Conservation (phyloP, 805 yeast genomes). For the Candida incommunis region DNA sequence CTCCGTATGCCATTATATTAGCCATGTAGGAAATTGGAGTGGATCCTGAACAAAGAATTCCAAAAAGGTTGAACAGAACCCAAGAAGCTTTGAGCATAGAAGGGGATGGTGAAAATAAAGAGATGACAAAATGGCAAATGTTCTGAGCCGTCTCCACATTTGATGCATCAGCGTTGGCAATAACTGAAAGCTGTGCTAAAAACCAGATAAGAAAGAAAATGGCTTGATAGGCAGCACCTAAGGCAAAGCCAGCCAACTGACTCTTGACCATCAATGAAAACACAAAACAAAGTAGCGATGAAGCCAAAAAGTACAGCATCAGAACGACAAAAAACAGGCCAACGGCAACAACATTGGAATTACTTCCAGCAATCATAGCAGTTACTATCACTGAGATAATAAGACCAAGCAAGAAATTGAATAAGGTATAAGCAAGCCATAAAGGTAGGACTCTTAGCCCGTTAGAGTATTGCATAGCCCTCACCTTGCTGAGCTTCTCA, state of each 20-base stretch:
- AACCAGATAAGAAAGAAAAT: conserved; percentile 19
- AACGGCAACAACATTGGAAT: conserved; percentile 13
- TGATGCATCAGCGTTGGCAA: conserved; percentile 18
- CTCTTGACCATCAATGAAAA: conserved; percentile 20
- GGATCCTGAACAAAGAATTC: conserved; percentile 15
- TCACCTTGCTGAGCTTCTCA: conserved; percentile 21
- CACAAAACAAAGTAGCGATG: conserved; percentile 16
- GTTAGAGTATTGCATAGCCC: conserved; percentile 25
- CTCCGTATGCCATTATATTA: conserved; percentile 20
- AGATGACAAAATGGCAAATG: conserved; percentile 18
- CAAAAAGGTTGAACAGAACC: conserved; percentile 20
- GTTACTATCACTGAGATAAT: conserved; percentile 14
- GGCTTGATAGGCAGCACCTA: conserved; percentile 21
- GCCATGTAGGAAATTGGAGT: conserved; percentile 16
- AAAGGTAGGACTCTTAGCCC: conserved; percentile 21
- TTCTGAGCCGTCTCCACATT: conserved; percentile 12
- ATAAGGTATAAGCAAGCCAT: conserved; percentile 20
- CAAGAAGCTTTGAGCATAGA: conserved; percentile 18
- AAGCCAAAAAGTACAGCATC: conserved; percentile 19
- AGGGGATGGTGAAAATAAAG: conserved; percentile 18
- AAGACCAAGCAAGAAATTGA: conserved; percentile 13
- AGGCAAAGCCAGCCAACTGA: conserved; percentile 25
- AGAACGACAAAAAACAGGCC: conserved; percentile 21
- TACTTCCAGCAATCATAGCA: conserved; percentile 16
- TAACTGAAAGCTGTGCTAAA: conserved; percentile 17